phyloP scores from a whole-genome alignment of 2,329 filamentous ascomycete species.

The Emericellopsis cladophorae region DNA sequence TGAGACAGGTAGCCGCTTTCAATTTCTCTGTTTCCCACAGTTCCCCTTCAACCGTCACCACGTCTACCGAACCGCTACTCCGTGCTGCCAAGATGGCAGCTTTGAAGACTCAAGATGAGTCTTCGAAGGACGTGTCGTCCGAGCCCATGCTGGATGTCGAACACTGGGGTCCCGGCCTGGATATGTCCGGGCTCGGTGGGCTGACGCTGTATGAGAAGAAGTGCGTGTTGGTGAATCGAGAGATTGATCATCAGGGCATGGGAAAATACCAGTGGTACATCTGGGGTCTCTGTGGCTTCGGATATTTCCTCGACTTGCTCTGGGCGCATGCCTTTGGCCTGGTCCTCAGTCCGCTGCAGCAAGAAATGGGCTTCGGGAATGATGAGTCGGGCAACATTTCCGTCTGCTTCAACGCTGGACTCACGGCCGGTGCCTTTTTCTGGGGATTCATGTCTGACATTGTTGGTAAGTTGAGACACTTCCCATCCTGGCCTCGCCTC shows the following conservation, averaged over 20 bases:
- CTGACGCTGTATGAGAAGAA: slow-evolving; percentile 20
- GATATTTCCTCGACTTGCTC: slow-evolving; percentile 41
- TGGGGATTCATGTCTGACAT: slow-evolving; percentile 45
- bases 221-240: slow-evolving; percentile 21
- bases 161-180: neutral
- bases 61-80: too few species aligned
- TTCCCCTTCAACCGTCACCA: too few species aligned
- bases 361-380: slow-evolving; percentile 39
- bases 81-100: too few species aligned
- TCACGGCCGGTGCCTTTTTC: slow-evolving; percentile 40
- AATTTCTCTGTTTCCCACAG: too few species aligned
- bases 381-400: slow-evolving; percentile 31
- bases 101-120: too few species aligned
- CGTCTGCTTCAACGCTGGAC: slow-evolving; percentile 37
- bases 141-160: neutral
- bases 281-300: slow-evolving; percentile 39
- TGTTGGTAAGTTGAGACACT: slow-evolving; percentile 11
- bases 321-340: slow-evolving; percentile 48
- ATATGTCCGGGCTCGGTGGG: slow-evolving; percentile 8
- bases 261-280: slow-evolving; percentile 39
- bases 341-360: slow-evolving; percentile 37
- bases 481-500: too few species aligned
- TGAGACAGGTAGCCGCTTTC: too few species aligned
- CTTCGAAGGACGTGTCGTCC: neutral
- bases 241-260: slow-evolving; percentile 39